Conservation (phyloP, 2,329 filamentous ascomycete species). For the Fusarium sulawesiense region DNA sequence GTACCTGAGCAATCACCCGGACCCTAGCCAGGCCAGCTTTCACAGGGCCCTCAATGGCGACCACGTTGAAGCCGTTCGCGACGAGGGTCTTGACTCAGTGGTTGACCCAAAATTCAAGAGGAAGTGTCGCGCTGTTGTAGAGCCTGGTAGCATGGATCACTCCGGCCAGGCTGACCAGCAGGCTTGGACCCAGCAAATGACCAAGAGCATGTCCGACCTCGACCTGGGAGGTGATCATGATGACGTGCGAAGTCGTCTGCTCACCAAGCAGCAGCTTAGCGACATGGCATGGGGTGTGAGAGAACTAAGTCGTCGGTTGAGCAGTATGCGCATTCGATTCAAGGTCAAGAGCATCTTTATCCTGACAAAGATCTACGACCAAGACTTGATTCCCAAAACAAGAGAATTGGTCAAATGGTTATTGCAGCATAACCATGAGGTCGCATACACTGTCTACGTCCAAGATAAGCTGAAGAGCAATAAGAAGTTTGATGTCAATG, state of each 20-base stretch:
- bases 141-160: conserved; percentile 55
- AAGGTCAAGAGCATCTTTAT: conserved; percentile 87
- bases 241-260: conserved; percentile 71
- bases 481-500: conserved; percentile 77
- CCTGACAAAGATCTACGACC: conserved; percentile 91
- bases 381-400: conserved; percentile 80
- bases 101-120: conserved; percentile 41
- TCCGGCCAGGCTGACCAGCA: conserved; percentile 68
- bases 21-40: conserved; percentile 20
- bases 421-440: conserved; percentile 74
- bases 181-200: conserved; percentile 63
- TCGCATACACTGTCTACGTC: conserved; percentile 82
- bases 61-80: conserved; percentile 23
- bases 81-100: conserved; percentile 35
- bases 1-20: conserved; percentile 28
- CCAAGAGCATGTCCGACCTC: conserved; percentile 55
- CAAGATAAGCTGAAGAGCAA: conserved; percentile 80
- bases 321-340: conserved; percentile 84
- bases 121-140: conserved; percentile 51
- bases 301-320: conserved; percentile 86
- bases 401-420: conserved; percentile 84
- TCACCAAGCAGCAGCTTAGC: conserved; percentile 93
- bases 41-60: conserved; percentile 26
- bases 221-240: conserved; percentile 52
- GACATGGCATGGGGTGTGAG: conserved; percentile 98